phyloP scores from a whole-genome alignment of 441 rosid species.

The Omphalea diandra region DNA sequence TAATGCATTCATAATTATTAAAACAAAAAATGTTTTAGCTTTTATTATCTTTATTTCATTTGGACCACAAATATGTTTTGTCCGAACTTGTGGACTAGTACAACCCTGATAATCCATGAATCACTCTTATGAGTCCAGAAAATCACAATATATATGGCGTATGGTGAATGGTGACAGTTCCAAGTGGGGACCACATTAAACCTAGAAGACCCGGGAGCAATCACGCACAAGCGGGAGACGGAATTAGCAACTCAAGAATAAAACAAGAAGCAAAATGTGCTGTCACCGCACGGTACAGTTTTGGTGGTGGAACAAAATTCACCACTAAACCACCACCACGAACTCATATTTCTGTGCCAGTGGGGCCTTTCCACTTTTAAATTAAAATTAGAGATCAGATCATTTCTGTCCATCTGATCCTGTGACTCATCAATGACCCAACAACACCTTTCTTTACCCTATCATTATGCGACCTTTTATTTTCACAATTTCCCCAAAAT shows the following conservation, averaged over 20 bases:
- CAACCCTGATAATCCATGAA: background rate
- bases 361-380: background rate
- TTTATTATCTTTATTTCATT: no score
- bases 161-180: background rate
- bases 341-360: background rate
- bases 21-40: no score
- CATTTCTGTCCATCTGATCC: constrained; percentile 3
- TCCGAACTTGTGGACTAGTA: background rate
- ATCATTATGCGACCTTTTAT: no score
- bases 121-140: background rate
- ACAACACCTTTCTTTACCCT: background rate
- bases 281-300: constrained; percentile 17
- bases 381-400: background rate
- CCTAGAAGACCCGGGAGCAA: background rate
- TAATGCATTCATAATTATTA: no score
- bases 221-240: background rate
- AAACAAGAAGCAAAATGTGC: background rate
- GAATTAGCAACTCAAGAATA: background rate
- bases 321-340: constrained; percentile 24
- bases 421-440: constrained; percentile 18
- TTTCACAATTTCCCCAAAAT: background rate
- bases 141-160: background rate
- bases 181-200: background rate
- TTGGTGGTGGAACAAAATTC: constrained; percentile 14
- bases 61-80: constrained; percentile 7